Evolutionary conservation across 371 early-diverging fungal genomes (phyloP), one percentile per base, ranked within the genome.

Genomic region (Choanephora cucurbitarum): DNA sequence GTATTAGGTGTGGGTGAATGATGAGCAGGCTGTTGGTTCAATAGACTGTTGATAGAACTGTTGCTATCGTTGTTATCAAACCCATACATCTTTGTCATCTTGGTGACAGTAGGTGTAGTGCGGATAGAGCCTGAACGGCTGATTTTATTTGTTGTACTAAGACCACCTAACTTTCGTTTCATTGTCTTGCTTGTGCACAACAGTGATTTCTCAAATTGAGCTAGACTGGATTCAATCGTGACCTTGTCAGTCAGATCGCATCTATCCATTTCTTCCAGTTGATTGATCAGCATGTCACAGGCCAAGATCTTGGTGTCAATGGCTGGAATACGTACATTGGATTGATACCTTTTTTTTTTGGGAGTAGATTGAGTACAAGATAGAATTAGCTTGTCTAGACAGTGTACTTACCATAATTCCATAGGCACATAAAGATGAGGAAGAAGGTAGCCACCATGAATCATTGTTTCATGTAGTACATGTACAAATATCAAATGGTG

Each of bases 401-500:
- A 19, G 8, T 28, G 21, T 28, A 56, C 17, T 49, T 65, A 67
- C 73, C 73, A 73, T 41, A 73, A 31, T 46, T 73, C 60, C 45
- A 62, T 67, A 3, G 73, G 73, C 6, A 60, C 50, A 61, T 70
- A 61, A 4, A 73, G 33, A 3, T 54, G 37, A n/a, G 50, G 49
- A 1, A 68, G 67, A 8, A 73, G 22, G 48, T 62, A 65, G 11
- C 70, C 70, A 19, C 73, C 73, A n/a, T 63, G 42, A n/a, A 47
- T 44, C 55, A 73, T 67, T 37, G 64, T 58, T 39, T 55, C 52
- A 7, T 46, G 39, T 1, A 69, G n/a, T 6, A 64, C 51, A 13
- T 64, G 39, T 49, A 66, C 63, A 0, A 69, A 44, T 5, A 6
- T 17, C 21, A 59, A 21, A 21, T 21, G 6, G 19, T 31, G 1